Percentiles rank a stretch among this genome's conserved stretches.
Evolutionary conservation across 768 basidiomycete species (phyloP).

Genomic region (Hirschioporus abietinus): DNA sequence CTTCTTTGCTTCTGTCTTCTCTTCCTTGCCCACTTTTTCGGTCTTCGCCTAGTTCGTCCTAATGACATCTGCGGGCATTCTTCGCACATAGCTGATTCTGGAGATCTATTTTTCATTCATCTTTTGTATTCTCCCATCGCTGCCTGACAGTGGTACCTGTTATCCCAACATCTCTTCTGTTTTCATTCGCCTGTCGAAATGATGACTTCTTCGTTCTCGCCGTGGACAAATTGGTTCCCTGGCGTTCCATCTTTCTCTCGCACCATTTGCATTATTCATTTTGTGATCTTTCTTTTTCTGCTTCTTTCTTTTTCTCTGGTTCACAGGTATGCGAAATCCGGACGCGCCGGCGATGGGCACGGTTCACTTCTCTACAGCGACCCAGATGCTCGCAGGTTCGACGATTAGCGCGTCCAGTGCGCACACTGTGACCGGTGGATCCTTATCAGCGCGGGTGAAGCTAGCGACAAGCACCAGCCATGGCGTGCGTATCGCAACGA

Average conservation of each 20-base stretch:
- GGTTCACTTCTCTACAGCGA: not conserved
- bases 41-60: not conserved
- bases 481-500: not conserved
- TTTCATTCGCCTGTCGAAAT: not conserved
- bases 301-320: not conserved
- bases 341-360: too few relatives aligned
- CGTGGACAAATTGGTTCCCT: not conserved
- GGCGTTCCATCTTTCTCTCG: not conserved
- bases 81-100: not conserved
- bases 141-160: not conserved
- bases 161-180: not conserved
- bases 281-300: not conserved
- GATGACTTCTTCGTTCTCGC: not conserved
- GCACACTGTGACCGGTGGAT: conserved; percentile 67
- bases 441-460: conserved; percentile 51
- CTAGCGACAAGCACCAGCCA: conserved; percentile 25
- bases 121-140: not conserved
- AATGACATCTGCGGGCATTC: not conserved
- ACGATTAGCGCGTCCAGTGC: conserved; percentile 66
- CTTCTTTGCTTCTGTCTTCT: not conserved
- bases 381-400: conserved; percentile 59
- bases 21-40: not conserved
- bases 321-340: not conserved
- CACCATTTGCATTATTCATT: not conserved
- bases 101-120: not conserved